Evolutionary conservation across 2,329 filamentous ascomycete genomes (phyloP).

Genomic region (Thyridium curvatum): DNA sequence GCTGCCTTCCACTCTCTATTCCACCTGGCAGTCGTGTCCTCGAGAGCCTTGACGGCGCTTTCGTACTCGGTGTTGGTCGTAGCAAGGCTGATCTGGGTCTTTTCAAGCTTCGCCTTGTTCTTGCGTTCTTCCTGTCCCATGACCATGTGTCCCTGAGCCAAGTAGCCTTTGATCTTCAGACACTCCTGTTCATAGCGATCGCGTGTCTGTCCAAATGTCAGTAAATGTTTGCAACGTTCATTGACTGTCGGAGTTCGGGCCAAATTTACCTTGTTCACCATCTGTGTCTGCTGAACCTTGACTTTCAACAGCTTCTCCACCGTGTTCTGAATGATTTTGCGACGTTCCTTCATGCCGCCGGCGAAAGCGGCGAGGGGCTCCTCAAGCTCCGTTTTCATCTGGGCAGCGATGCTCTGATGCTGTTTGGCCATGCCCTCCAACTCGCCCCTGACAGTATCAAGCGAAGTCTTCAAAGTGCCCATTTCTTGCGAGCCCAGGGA

Average conservation of each 20-base stretch:
- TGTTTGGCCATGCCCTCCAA: conserved; percentile 92
- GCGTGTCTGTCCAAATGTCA: conserved; percentile 53
- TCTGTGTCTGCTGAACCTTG: conserved; percentile 85
- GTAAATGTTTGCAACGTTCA: conserved; percentile 1
- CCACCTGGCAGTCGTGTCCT: conserved; percentile 93
- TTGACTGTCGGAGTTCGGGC: neutral
- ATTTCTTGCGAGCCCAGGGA: conserved; percentile 81
- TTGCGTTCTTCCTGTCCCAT: conserved; percentile 99
- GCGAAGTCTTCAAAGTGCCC: conserved; percentile 74
- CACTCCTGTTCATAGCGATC: conserved; percentile 98
- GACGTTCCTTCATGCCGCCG: conserved; percentile 89
- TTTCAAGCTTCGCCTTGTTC: conserved; percentile 97
- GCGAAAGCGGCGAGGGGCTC: conserved; percentile 88
- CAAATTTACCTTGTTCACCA: conserved; percentile 76
- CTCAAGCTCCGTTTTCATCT: conserved; percentile 95
- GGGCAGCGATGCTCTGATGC: conserved; percentile 79
- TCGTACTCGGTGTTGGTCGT: conserved; percentile 92
- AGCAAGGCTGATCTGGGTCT: conserved; percentile 93
- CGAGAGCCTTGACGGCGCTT: conserved; percentile 81
- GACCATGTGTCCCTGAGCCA: conserved; percentile 98
- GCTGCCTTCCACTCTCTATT: conserved; percentile 98
- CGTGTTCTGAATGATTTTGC: conserved; percentile 91
- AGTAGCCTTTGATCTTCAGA: conserved; percentile 95
- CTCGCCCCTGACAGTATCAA: conserved; percentile 84
- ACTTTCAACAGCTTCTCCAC: conserved; percentile 92